Evolutionary conservation across 768 basidiomycete genomes (phyloP), one percentile per base, ranked within the genome.

Genomic region (Boletales sp.): DNA sequence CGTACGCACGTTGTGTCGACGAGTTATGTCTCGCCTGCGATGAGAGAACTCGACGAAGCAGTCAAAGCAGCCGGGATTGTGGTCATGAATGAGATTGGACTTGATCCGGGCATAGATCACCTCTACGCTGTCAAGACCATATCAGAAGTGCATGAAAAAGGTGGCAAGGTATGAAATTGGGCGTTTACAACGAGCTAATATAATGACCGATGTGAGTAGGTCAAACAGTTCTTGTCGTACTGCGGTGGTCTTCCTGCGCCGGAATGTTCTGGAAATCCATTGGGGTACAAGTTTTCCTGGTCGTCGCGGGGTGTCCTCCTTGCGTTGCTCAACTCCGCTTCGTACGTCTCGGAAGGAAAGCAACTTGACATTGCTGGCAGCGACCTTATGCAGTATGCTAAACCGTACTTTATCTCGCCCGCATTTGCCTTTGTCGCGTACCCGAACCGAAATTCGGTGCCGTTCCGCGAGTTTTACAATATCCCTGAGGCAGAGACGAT

Each of bases 261-360:
- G 8, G 86, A 91, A 60, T 87, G 87, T 63, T 82, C 92, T 5
- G 84, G 85, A 63, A 99, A 98, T 74, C 94, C 97, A 3, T 86
- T 98, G 49, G 95, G 95, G 11, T 99, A 97, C 83, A 97, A 97
- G 69, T 97, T 99, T 75, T 97, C 93, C 34, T 98, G 97, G 97
- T 95, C 93, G 8, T 90, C 94, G 8, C 87, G 93, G 18, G 95
- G 94, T 45, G 94, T 94, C 39, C 86, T 99, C 48, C 87, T 97
- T 58, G 95, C 97, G 2, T 81, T 97, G 45, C 81, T 94, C 60
- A 98, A 98, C 76, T 76, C 80, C 32, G 97, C 92, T 17, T 84
- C 88, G 4, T 94, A 86, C 73, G 76, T 87, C 62, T 75, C 82
- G 35, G 72, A 78, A 47, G 81, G 84, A 30, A 71, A 90, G 69